Conservation (phyloP, 2,329 filamentous ascomycete genomes). For the Mariannaea sp. region DNA sequence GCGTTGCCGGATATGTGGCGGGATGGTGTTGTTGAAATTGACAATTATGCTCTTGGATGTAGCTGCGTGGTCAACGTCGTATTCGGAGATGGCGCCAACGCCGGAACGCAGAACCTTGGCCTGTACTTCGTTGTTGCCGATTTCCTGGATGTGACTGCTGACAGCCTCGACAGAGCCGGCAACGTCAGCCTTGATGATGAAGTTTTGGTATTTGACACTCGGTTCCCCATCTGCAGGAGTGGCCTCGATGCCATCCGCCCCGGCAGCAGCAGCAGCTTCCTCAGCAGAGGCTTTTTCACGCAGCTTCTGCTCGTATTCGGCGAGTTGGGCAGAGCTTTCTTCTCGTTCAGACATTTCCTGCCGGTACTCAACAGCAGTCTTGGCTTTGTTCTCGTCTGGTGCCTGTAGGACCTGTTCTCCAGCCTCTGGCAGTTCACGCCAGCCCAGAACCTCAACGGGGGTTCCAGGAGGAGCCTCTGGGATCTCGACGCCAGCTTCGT, state of each 20-base stretch:
- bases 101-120: constrained; percentile 76
- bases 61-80: constrained; percentile 85
- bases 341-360: constrained; percentile 71
- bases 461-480: constrained; percentile 81
- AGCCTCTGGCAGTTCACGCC: constrained; percentile 79
- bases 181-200: constrained; percentile 91
- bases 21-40: constrained; percentile 80
- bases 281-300: constrained; percentile 57
- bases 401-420: constrained; percentile 90
- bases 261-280: constrained; percentile 43
- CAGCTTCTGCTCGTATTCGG: constrained; percentile 68
- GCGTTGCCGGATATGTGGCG: constrained; percentile 68
- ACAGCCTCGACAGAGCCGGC: constrained; percentile 94
- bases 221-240: constrained; percentile 46
- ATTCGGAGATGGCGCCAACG: constrained; percentile 81
- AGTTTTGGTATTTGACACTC: constrained; percentile 66
- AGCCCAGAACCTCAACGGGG: constrained; percentile 92
- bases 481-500: constrained; percentile 79
- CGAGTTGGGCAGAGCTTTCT: constrained; percentile 79
- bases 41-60: constrained; percentile 77
- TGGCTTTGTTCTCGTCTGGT: constrained; percentile 75
- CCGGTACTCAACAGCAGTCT: constrained; percentile 77
- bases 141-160: constrained; percentile 71
- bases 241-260: constrained; percentile 45
- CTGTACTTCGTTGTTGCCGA: constrained; percentile 84